Evolutionary conservation across 1,139 yeast genomes (phyloP), one percentile per base, ranked within the genome.

Genomic region (Debaryomyces subglobosus): DNA sequence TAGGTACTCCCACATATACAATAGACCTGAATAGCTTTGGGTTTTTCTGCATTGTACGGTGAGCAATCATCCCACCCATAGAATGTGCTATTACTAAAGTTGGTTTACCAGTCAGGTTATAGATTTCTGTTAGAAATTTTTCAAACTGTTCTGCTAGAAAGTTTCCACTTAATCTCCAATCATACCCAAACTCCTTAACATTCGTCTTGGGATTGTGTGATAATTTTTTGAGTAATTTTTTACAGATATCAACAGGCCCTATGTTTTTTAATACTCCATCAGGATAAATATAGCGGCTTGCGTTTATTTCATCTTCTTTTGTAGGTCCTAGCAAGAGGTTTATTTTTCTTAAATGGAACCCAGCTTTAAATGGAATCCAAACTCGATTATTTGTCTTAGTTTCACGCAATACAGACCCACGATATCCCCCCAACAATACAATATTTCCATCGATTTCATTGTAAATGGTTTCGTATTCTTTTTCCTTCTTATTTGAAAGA

Each of bases 281-380:
- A 0, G 97, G 86, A 54, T 78, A 79, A 3, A 89, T 78, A 21
- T 66, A 63, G 13, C 79, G 68, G 34, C 74, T 67, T 0, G 86
- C 82, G 40, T 71, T 68, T 24, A 73, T 53, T 53, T 83, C 84
- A 60, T 87, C 96, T 46, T 82, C 82, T 47, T 78, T 84, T 0
- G 66, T 69, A 0, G 95, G 94, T 0, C 96, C 96, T 13, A 91
- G 71, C 6, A 84, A 67, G 25, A 91, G 68, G 68, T 88, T 84
- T 50, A 86, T 81, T 59, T 84, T 86, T 18, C 86, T 71, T 39
- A 90, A 70, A 57, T 89, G 84, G 48, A 91, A 77, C 0, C 97
- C 96, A 0, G 95, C 96, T 59, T 87, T 86, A 29, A 90, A 64
- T 0, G 97, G 97, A 30, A 91, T 81, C 97, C 97, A 91, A 1